Evolutionary conservation across 768 basidiomycete genomes (phyloP).

Genomic region (Hydnum rufescens): DNA sequence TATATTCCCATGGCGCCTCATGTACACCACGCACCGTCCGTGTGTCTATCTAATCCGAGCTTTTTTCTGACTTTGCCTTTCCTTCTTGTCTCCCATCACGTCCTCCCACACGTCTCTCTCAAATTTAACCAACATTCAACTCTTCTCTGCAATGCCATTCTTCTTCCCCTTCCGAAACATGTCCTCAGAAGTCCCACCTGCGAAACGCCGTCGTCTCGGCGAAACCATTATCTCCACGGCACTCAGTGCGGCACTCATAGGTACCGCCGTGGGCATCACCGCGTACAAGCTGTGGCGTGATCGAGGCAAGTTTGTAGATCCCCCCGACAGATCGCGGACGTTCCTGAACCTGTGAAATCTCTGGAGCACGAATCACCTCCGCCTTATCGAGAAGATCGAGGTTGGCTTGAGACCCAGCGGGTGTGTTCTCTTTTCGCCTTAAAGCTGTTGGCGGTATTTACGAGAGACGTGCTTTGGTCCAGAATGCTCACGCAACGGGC

Average conservation of each 20-base stretch:
- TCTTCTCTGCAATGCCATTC: background rate
- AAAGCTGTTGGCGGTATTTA: too few species aligned
- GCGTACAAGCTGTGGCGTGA: conserved; percentile 46
- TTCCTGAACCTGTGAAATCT: conserved; percentile 13
- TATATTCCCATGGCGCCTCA: background rate
- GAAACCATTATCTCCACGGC: conserved; percentile 71
- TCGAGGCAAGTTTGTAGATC: conserved; percentile 47
- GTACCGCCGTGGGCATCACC: conserved; percentile 69
- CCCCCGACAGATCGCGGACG: conserved; percentile 28
- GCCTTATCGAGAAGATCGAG: background rate
- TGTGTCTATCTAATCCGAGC: background rate
- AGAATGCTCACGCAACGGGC: too few species aligned
- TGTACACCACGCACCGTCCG: background rate
- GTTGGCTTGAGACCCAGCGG: too few species aligned
- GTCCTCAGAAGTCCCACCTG: conserved; percentile 19
- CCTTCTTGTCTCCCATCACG: background rate
- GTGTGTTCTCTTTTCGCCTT: too few species aligned
- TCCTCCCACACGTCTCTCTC: background rate
- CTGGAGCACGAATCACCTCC: background rate
- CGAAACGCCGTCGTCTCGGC: conserved; percentile 65
- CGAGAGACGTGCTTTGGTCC: too few species aligned
- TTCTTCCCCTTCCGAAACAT: background rate
- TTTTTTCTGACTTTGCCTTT: background rate
- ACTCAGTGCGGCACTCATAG: conserved; percentile 67
- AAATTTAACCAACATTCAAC: background rate